A percentile compares a stretch with the other conserved stretches of the same genome.
Conservation (phyloP, 805 yeast species). For the Zygotorulaspora florentina region DNA sequence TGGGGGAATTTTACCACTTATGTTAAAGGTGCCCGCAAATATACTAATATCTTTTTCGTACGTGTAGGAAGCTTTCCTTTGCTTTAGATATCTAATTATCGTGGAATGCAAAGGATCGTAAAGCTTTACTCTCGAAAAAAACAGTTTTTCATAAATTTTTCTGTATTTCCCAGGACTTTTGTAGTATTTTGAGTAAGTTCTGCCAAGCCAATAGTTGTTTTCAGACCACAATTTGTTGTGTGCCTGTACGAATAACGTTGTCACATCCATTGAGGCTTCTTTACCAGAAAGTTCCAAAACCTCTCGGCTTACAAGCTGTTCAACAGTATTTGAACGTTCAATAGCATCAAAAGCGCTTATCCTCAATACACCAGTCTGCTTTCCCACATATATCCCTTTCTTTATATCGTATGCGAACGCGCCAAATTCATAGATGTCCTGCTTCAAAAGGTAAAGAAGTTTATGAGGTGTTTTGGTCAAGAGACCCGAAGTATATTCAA, state of each 20-base stretch:
- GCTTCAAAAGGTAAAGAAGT: constrained; percentile 51
- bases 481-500: constrained; percentile 37
- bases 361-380: constrained; percentile 88
- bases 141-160: constrained; percentile 28
- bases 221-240: constrained; percentile 90
- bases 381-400: constrained; percentile 56
- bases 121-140: constrained; percentile 50
- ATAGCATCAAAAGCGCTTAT: constrained; percentile 87
- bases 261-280: constrained; percentile 40
- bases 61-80: constrained; percentile 51
- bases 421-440: constrained; percentile 73
- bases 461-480: constrained; percentile 38
- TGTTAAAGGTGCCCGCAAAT: constrained; percentile 82
- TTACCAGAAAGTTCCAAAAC: constrained; percentile 45
- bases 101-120: constrained; percentile 87
- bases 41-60: constrained; percentile 56
- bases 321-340: constrained; percentile 78
- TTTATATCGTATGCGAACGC: constrained; percentile 71
- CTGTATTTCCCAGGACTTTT: constrained; percentile 30
- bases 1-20: constrained; percentile 62
- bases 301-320: constrained; percentile 63
- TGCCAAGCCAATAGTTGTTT: constrained; percentile 79
- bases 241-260: constrained; percentile 51
- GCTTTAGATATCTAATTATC: constrained; percentile 61
- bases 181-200: constrained; percentile 54